Evolutionary conservation across 495 filamentous ascomycete species (phyloP).

Genomic region (Clohesyomyces aquaticus): DNA sequence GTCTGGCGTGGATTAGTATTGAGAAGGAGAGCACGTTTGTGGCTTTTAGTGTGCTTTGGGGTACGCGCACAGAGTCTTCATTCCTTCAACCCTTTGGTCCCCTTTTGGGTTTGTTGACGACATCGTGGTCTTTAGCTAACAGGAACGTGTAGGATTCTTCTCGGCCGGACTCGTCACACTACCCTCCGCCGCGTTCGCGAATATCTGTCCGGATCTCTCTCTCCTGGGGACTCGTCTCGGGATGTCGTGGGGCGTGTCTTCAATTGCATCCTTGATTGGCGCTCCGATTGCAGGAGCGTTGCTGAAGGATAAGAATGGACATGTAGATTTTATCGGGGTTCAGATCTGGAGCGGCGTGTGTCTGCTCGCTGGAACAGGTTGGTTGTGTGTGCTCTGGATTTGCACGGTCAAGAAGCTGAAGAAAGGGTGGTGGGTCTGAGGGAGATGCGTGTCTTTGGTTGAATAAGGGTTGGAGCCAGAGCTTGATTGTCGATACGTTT

Average conservation of each 20-base stretch:
- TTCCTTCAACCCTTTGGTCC: background rate
- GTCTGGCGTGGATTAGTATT: slow-evolving; percentile 32
- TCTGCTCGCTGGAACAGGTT: slow-evolving; percentile 26
- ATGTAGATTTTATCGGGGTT: slow-evolving; percentile 28
- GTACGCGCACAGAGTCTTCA: slow-evolving; percentile 10
- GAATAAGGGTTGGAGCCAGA: background rate
- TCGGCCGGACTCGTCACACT: slow-evolving; percentile 38
- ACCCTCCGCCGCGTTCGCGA: slow-evolving; percentile 32
- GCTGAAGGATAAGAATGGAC: slow-evolving; percentile 27
- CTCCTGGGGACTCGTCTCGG: slow-evolving; percentile 36
- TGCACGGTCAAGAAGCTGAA: slow-evolving; percentile 15
- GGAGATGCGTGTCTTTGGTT: background rate
- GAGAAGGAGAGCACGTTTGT: slow-evolving; percentile 26
- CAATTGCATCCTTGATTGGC: slow-evolving; percentile 32
- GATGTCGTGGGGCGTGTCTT: slow-evolving; percentile 37
- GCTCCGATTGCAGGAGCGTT: slow-evolving; percentile 38
- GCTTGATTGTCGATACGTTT: too few relatives aligned
- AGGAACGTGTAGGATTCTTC: slow-evolving; percentile 23
- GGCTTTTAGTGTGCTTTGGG: slow-evolving; percentile 37
- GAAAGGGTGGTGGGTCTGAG: slow-evolving; percentile 29
- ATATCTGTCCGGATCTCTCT: slow-evolving; percentile 33
- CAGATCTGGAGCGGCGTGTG: slow-evolving; percentile 34
- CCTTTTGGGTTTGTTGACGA: too few relatives aligned
- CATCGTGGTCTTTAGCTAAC: too few relatives aligned
- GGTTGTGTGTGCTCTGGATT: slow-evolving; percentile 32